Conservation (phyloP, 1,139 yeast species). For the Yamadazyma songkhlaensis region DNA sequence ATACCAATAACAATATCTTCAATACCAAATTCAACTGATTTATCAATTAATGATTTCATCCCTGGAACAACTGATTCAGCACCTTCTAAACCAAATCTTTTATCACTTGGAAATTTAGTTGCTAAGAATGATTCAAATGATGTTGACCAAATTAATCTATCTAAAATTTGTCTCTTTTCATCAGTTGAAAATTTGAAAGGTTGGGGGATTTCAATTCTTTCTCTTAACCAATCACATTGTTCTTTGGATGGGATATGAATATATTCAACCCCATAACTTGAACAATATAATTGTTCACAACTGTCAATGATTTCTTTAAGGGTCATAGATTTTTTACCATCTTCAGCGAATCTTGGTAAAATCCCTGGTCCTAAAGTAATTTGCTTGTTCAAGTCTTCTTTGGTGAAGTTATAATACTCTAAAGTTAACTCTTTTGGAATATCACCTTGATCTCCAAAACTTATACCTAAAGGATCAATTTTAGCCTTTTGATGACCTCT, state of each 20-base stretch:
- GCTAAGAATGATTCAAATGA: slow-evolving; percentile 90
- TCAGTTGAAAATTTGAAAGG: slow-evolving; percentile 84
- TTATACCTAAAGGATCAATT: slow-evolving; percentile 89
- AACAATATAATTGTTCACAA: slow-evolving; percentile 86
- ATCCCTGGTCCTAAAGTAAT: slow-evolving; percentile 97
- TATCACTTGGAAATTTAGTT: slow-evolving; percentile 96
- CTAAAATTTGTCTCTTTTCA: slow-evolving; percentile 94
- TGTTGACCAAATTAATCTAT: slow-evolving; percentile 95
- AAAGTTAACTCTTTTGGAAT: slow-evolving; percentile 85
- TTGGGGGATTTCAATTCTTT: slow-evolving; percentile 87
- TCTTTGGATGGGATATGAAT: slow-evolving; percentile 95
- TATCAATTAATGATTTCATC: slow-evolving; percentile 92
- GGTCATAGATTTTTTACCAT: slow-evolving; percentile 62
- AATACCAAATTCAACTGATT: slow-evolving; percentile 88
- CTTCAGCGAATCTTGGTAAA: slow-evolving; percentile 82
- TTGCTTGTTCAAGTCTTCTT: slow-evolving; percentile 76
- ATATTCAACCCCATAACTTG: slow-evolving; percentile 89
- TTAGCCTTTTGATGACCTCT: slow-evolving; percentile 96
- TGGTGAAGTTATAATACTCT: slow-evolving; percentile 88
- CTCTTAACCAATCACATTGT: slow-evolving; percentile 98
- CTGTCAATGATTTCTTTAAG: slow-evolving; percentile 72
- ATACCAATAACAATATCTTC: slow-evolving; percentile 97
- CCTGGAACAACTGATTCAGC: slow-evolving; percentile 97
- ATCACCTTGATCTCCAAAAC: slow-evolving; percentile 65
- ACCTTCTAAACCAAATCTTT: slow-evolving; percentile 98